Percentiles rank a stretch among this genome's conserved stretches.
phyloP scores from a whole-genome alignment of 495 filamentous ascomycete genomes.

The Mytilinidion resinicola region DNA sequence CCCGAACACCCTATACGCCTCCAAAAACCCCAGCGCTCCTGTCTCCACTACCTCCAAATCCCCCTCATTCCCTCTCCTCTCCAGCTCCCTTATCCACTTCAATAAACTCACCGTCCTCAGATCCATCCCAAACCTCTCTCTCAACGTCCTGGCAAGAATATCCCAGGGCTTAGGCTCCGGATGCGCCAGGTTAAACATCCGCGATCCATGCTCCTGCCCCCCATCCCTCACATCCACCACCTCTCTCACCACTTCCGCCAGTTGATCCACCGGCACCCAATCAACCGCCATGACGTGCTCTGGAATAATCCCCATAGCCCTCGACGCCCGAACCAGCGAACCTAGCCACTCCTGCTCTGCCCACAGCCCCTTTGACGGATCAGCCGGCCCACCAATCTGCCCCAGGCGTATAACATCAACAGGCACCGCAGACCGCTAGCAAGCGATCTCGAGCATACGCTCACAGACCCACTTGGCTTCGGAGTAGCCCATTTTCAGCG shows the following conservation, averaged over 20 bases:
- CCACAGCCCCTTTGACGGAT: neutral
- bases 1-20: neutral
- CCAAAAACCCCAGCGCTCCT: neutral
- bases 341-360: conserved; percentile 2
- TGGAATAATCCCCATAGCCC: neutral
- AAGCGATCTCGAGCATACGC: neutral
- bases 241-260: neutral
- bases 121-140: no score
- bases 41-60: neutral
- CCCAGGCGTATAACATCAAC: conserved; percentile 4
- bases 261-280: conserved; percentile 18
- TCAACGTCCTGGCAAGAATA: no score
- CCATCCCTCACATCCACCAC: neutral
- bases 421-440: neutral
- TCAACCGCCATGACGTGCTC: neutral
- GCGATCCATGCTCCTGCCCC: neutral
- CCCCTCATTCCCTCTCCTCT: neutral
- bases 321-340: neutral
- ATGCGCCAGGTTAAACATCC: neutral
- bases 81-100: no score
- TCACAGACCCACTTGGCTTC: conserved; percentile 17
- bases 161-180: no score
- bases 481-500: conserved; percentile 10
- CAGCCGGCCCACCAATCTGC: conserved; percentile 7
- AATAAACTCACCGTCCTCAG: no score